phyloP scores from a whole-genome alignment of 306 rosid species.

The Pyrus pyrifolia region DNA sequence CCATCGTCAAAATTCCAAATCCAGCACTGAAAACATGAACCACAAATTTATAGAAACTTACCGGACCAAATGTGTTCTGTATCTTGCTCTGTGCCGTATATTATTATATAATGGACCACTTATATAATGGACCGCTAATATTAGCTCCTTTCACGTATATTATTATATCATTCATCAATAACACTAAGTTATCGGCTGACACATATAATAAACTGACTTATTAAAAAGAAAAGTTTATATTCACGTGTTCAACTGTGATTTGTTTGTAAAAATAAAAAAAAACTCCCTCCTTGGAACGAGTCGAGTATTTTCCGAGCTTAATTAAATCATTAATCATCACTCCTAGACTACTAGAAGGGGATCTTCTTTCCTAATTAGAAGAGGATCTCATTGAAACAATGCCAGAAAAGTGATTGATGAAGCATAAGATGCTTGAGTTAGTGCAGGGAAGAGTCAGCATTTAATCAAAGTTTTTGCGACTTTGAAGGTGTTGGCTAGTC shows the following conservation, averaged over 20 bases:
- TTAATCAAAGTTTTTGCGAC: conserved; percentile 1
- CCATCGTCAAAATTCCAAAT: conserved; percentile 33
- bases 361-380: conserved; percentile 16
- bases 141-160: not conserved
- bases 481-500: conserved; percentile 18
- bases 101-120: not conserved
- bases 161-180: no score
- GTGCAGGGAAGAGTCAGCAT: conserved; percentile 29
- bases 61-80: conserved; percentile 32
- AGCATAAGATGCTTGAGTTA: conserved; percentile 28
- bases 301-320: not conserved
- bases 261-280: no score
- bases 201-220: no score
- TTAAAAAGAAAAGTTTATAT: no score
- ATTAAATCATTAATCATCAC: conserved; percentile 16
- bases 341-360: conserved; percentile 6
- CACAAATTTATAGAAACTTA: not conserved
- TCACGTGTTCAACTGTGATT: no score
- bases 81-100: conserved; percentile 29
- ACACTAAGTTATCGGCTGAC: not conserved
- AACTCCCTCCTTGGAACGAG: not conserved
- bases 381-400: conserved; percentile 10
- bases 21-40: not conserved
- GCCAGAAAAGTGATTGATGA: not conserved
- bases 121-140: not conserved